Conservation (phyloP, 1,284 basidiomycete genomes). For the Trichosporon asahii region DNA sequence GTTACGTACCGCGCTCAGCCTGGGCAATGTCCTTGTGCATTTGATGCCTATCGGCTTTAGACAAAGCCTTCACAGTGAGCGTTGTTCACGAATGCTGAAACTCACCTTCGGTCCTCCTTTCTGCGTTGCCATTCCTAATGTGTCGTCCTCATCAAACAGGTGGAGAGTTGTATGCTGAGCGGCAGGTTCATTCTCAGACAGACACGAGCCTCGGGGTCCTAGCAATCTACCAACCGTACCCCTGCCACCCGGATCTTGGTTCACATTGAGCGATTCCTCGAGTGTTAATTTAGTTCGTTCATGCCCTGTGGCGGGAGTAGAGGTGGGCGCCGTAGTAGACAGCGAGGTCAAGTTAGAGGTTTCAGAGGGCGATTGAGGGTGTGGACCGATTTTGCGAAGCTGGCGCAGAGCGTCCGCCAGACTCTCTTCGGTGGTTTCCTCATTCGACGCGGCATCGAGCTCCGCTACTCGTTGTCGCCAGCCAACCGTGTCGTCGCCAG, state of each 20-base stretch:
- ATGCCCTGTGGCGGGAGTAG: neutral
- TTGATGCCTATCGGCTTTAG: slow-evolving; percentile 31
- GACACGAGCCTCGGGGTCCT: no score
- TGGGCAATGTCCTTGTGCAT: slow-evolving; percentile 36
- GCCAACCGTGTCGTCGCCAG: neutral
- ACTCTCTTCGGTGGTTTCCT: neutral
- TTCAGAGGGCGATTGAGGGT: neutral
- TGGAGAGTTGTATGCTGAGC: neutral
- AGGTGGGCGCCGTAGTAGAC: neutral
- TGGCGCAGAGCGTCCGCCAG: neutral
- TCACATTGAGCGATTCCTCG: neutral
- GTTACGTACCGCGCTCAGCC: slow-evolving; percentile 30
- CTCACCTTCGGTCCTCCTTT: neutral
- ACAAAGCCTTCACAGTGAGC: slow-evolving; percentile 26
- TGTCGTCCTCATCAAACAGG: slow-evolving; percentile 25
- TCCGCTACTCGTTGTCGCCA: slow-evolving; percentile 1
- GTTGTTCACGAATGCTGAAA: neutral
- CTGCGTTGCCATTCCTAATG: neutral
- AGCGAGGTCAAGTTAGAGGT: neutral
- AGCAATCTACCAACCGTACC: neutral
- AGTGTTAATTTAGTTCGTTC: neutral
- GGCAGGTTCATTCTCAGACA: neutral
- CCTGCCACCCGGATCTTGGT: neutral
- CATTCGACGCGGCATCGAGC: neutral
- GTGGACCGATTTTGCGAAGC: neutral